phyloP scores from a whole-genome alignment of 768 basidiomycete genomes.

The Galerina sulciceps region DNA sequence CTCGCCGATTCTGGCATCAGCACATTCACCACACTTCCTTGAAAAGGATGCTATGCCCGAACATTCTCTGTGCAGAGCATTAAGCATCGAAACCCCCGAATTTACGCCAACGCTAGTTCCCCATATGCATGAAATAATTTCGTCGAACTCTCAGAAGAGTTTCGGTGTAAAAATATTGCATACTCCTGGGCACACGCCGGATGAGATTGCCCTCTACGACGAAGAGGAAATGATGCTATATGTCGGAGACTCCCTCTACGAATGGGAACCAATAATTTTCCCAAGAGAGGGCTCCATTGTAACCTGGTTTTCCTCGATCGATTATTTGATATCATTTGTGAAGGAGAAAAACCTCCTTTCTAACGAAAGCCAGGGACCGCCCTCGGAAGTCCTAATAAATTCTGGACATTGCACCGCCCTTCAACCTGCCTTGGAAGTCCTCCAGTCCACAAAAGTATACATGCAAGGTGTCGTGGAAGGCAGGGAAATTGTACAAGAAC shows the following conservation, averaged over 20 bases:
- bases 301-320: slow-evolving; percentile 50
- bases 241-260: slow-evolving; percentile 62
- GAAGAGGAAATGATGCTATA: slow-evolving; percentile 53
- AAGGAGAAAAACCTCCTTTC: slow-evolving; percentile 22
- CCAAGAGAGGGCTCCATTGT: slow-evolving; percentile 56
- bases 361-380: not conserved
- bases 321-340: slow-evolving; percentile 47
- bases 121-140: slow-evolving; percentile 39
- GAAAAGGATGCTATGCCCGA: slow-evolving; percentile 41
- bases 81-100: slow-evolving; percentile 44
- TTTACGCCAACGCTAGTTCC: slow-evolving; percentile 52
- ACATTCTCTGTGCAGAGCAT: slow-evolving; percentile 48
- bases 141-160: slow-evolving; percentile 19
- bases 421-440: slow-evolving; percentile 49
- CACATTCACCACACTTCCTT: slow-evolving; percentile 49
- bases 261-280: slow-evolving; percentile 59
- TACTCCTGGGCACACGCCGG: slow-evolving; percentile 63
- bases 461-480: slow-evolving; percentile 51
- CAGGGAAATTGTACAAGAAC: slow-evolving; percentile 27
- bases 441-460: slow-evolving; percentile 44
- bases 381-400: slow-evolving; percentile 43
- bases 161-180: slow-evolving; percentile 51
- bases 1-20: slow-evolving; percentile 52
- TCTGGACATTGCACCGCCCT: slow-evolving; percentile 52
- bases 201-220: slow-evolving; percentile 61